These are phyloP conservation scores for Linum trigynum DNA, from an alignment of 345 rosid genomes.

Conservation along the genomic window DNA sequence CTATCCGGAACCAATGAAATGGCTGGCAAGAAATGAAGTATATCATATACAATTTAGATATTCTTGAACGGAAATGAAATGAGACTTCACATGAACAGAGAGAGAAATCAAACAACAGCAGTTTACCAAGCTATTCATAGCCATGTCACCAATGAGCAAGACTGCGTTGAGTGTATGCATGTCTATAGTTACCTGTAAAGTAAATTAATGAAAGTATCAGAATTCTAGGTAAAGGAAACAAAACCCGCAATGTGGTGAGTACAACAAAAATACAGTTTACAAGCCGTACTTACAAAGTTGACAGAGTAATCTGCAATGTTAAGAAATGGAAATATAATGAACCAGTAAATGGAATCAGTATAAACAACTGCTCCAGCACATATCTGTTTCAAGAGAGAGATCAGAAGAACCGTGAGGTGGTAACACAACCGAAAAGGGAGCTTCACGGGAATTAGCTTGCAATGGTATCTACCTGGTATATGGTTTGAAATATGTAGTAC, in stretches of 20 bases:
- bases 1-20: constrained; percentile 55
- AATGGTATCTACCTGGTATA: constrained; percentile 45
- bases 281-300: constrained; percentile 39
- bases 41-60: constrained; percentile 8
- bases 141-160: constrained; percentile 49
- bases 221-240: background rate
- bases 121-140: constrained; percentile 52
- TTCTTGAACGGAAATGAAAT: background rate
- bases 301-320: constrained; percentile 37
- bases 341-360: constrained; percentile 59
- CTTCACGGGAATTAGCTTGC: background rate
- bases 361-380: constrained; percentile 57
- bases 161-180: constrained; percentile 49
- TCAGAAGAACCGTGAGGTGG: constrained; percentile 7
- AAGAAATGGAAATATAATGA: constrained; percentile 53
- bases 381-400: constrained; percentile 28
- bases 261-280: background rate
- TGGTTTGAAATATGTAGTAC: constrained; percentile 40
- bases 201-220: background rate
- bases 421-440: background rate
- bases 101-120: background rate
- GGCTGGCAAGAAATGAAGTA: constrained; percentile 30
- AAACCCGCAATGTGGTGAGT: background rate
- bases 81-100: background rate
- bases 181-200: constrained; percentile 48